Evolutionary conservation across 2,329 filamentous ascomycete species (phyloP).

Genomic region (Colletotrichum sidae): DNA sequence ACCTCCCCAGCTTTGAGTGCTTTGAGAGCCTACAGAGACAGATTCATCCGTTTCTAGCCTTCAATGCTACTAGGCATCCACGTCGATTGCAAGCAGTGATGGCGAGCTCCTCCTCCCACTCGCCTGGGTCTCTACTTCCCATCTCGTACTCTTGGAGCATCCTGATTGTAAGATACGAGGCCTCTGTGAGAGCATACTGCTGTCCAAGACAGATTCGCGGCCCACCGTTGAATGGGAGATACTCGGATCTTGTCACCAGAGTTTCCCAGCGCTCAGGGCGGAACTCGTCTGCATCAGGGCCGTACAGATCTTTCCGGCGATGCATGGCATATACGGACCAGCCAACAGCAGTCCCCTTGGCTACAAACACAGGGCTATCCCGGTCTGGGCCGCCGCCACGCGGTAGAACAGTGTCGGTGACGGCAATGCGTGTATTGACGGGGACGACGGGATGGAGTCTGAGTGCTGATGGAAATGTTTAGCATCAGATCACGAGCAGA

Average conservation of each 20-base stretch:
- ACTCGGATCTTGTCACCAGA: conserved; percentile 48
- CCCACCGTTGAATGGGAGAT: conserved; percentile 52
- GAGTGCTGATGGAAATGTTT: conserved; percentile 42
- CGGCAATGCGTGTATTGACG: conserved; percentile 58
- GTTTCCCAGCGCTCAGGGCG: conserved; percentile 46
- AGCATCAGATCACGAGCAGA: background rate
- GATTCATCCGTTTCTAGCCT: too few species aligned
- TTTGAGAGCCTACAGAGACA: too few species aligned
- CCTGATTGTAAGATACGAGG: conserved; percentile 40
- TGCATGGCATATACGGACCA: conserved; percentile 56
- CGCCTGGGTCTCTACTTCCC: too few species aligned
- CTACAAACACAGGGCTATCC: conserved; percentile 58
- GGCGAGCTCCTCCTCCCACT: too few species aligned
- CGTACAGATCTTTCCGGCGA: conserved; percentile 44
- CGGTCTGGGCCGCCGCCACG: conserved; percentile 61
- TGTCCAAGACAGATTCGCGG: conserved; percentile 47
- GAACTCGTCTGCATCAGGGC: conserved; percentile 42
- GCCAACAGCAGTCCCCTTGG: conserved; percentile 55
- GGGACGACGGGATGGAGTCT: conserved; percentile 64
- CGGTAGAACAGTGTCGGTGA: conserved; percentile 61
- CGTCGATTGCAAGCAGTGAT: too few species aligned
- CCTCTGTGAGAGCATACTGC: conserved; percentile 41
- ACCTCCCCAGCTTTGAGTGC: too few species aligned
- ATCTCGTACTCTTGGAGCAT: conserved; percentile 41
- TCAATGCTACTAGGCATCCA: too few species aligned